Percentiles rank a stretch among this genome's conserved stretches.
phyloP scores from a whole-genome alignment of 1,284 basidiomycete genomes.

The Thecaphora thlaspeos region DNA sequence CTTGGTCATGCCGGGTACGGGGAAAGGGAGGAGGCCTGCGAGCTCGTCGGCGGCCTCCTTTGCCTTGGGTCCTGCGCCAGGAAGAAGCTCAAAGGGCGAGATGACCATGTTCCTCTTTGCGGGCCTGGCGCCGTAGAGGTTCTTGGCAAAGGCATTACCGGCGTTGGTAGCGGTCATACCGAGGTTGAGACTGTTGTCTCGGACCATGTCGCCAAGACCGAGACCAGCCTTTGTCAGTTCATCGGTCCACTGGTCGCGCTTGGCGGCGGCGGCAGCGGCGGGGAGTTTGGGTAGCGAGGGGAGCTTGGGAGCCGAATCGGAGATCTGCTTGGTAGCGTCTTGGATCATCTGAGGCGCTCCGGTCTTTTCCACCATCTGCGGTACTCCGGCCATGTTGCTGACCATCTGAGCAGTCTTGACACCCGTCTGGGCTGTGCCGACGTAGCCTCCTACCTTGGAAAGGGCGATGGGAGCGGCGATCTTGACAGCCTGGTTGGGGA shows the following conservation, averaged over 20 bases:
- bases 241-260: not conserved
- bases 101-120: conserved; percentile 11
- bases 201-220: conserved; percentile 14
- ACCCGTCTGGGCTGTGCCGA: not conserved
- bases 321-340: not conserved
- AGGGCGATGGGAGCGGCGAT: conserved; percentile 12
- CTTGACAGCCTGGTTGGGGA: conserved; percentile 6
- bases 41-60: conserved; percentile 15
- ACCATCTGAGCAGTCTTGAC: not conserved
- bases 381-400: not conserved
- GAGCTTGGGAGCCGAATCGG: not conserved
- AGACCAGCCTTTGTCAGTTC: conserved; percentile 4
- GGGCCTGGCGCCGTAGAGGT: conserved; percentile 14
- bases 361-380: not conserved
- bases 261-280: too few relatives aligned
- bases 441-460: not conserved
- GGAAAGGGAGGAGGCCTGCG: conserved; percentile 17
- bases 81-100: conserved; percentile 13
- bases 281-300: not conserved
- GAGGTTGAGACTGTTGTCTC: conserved; percentile 14
- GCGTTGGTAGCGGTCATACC: conserved; percentile 14
- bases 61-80: conserved; percentile 18
- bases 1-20: conserved; percentile 16
- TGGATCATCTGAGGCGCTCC: not conserved
- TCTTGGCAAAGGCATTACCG: conserved; percentile 24